phyloP scores from a whole-genome alignment of 2,329 filamentous ascomycete species.

The Aspergillus phoenicis region DNA sequence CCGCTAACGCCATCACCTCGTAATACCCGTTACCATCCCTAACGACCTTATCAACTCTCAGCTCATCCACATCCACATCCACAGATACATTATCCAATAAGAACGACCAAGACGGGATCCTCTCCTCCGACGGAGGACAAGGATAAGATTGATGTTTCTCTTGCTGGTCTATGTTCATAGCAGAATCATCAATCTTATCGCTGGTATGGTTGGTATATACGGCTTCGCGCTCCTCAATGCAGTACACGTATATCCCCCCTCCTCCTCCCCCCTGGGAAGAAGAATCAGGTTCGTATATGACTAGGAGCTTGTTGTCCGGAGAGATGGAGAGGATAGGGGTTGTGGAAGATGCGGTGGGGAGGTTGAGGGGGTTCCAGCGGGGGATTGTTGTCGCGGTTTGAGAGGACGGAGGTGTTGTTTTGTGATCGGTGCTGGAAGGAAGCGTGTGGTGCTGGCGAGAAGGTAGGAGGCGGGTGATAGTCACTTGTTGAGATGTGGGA shows the following conservation, averaged over 20 bases:
- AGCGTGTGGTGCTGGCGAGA: constrained; percentile 8
- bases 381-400: constrained; percentile 4
- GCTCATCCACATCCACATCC: background rate
- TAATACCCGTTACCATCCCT: background rate
- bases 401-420: constrained; percentile 8
- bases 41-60: background rate
- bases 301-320: constrained; percentile 19
- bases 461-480: constrained; percentile 16
- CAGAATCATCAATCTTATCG: too few species aligned
- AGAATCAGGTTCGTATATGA: constrained; percentile 22
- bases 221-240: constrained; percentile 9
- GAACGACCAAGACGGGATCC: constrained; percentile 7
- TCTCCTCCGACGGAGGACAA: too few species aligned
- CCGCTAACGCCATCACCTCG: background rate
- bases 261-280: too few species aligned
- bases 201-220: background rate
- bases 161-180: background rate
- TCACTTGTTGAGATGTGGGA: background rate
- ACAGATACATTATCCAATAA: background rate
- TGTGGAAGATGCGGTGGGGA: constrained; percentile 20
- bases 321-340: constrained; percentile 19
- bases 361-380: constrained; percentile 18
- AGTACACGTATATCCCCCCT: constrained; percentile 16
- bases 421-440: background rate
- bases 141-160: background rate